Evolutionary conservation across 2,329 filamentous ascomycete species (phyloP).

Genomic region (Trichoderma arundinaceum): DNA sequence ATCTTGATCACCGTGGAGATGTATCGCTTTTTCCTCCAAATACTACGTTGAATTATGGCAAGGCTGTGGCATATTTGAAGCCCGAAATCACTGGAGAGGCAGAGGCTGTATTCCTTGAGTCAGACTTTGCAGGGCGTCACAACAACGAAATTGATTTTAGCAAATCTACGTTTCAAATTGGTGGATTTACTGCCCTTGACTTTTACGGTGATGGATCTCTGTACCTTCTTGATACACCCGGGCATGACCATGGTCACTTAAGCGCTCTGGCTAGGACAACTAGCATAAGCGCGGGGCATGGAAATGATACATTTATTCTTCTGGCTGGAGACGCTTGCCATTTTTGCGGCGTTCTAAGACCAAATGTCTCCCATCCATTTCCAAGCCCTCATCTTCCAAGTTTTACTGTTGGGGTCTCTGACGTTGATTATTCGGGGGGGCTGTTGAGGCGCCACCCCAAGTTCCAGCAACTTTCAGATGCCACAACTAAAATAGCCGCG

Average conservation of each 20-base stretch:
- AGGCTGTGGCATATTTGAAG: slow-evolving; percentile 23
- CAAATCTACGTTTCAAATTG: slow-evolving; percentile 36
- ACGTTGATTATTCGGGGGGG: background rate
- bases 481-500: background rate
- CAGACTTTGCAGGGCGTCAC: slow-evolving; percentile 33
- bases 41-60: slow-evolving; percentile 38
- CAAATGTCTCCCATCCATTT: slow-evolving; percentile 15
- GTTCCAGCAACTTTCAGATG: background rate
- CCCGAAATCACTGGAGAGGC: slow-evolving; percentile 33
- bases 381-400: background rate
- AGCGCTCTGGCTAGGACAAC: slow-evolving; percentile 36
- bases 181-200: slow-evolving; percentile 48
- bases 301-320: slow-evolving; percentile 35
- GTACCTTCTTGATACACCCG: slow-evolving; percentile 47
- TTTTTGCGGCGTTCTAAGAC: slow-evolving; percentile 16
- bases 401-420: background rate
- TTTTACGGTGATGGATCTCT: slow-evolving; percentile 50
- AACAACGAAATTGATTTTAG: slow-evolving; percentile 35
- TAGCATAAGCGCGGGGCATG: background rate
- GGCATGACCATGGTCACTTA: slow-evolving; percentile 36
- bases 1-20: slow-evolving; percentile 42
- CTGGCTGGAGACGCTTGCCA: slow-evolving; percentile 37
- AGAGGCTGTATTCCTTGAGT: slow-evolving; percentile 30
- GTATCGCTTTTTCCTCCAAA: slow-evolving; percentile 36
- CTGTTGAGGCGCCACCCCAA: background rate